phyloP scores from a whole-genome alignment of 1,284 basidiomycete genomes.

The Microbotryum lychnidis-dioicae region DNA sequence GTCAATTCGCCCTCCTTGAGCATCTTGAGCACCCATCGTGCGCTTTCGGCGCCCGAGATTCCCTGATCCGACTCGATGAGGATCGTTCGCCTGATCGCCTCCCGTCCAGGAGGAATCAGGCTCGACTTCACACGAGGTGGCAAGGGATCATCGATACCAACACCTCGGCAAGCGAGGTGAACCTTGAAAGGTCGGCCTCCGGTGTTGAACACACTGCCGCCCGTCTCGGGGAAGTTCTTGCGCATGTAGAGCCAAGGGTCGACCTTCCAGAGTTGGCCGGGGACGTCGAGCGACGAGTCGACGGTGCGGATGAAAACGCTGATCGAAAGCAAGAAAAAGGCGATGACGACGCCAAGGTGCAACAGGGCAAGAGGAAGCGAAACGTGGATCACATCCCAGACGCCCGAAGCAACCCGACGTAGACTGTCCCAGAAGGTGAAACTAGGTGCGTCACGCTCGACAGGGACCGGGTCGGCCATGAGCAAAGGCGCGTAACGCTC shows the following conservation, averaged over 20 bases:
- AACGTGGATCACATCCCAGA: slow-evolving; percentile 16
- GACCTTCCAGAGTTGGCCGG: slow-evolving; percentile 26
- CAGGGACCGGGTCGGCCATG: slow-evolving; percentile 14
- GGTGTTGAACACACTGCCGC: background rate
- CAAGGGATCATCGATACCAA: slow-evolving; percentile 23
- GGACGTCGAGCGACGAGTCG: slow-evolving; percentile 23
- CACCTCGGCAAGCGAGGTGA: slow-evolving; percentile 27
- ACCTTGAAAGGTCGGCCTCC: slow-evolving; percentile 22
- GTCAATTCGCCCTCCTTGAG: slow-evolving; percentile 26
- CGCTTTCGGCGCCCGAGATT: slow-evolving; percentile 14
- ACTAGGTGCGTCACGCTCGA: slow-evolving; percentile 8
- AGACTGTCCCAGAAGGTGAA: slow-evolving; percentile 6
- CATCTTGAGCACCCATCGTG: slow-evolving; percentile 28
- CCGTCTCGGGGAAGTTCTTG: background rate
- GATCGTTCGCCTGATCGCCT: slow-evolving; percentile 19
- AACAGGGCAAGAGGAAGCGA: slow-evolving; percentile 24
- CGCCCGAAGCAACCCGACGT: slow-evolving; percentile 4
- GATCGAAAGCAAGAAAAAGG: slow-evolving; percentile 11
- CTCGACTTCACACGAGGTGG: slow-evolving; percentile 12
- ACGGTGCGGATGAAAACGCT: slow-evolving; percentile 17
- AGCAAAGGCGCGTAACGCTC: slow-evolving; percentile 25
- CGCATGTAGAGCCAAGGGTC: slow-evolving; percentile 11
- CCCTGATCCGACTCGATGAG: slow-evolving; percentile 29
- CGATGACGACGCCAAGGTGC: slow-evolving; percentile 16
- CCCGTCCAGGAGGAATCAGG: background rate